Evolutionary conservation across 139 green algal species (phyloP), one percentile per base, ranked within the genome.

Genomic region (Chlorella sp.): DNA sequence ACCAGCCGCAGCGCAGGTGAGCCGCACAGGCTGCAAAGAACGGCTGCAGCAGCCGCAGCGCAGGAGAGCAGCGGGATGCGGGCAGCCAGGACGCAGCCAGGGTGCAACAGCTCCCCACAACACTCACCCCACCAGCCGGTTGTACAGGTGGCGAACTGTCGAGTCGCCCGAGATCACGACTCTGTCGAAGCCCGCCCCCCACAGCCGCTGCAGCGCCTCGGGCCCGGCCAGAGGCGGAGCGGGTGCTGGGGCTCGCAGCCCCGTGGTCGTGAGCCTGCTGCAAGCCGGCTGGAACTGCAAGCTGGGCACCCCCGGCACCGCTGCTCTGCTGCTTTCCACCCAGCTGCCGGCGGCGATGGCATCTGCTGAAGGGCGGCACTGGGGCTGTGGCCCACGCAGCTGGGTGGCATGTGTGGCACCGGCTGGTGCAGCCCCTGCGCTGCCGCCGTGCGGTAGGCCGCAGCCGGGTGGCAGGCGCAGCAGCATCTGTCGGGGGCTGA

Each of bases 91-190:
- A 78, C 14, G 20, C 41, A 60, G 7, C 4, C 41, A 28, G 3
- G 38, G 16, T 38, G 14, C 16, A 32, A 19, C 64, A 5, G 30
- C 64, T 36, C 64, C 64, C 14, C 30, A 30, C n/a, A n/a, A n/a
- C 16, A 73, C 74, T 80, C 34, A 80, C 74, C 41, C 46, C 16
- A 80, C 74, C n/a, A 80, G 74, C 16, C 48, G 74, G 74, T 80
- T 80, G 74, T 48, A 80, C 19, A 80, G 19, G 74, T 80, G 74
- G 11, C 74, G 74, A 48, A 80, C 74, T 22, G 74, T 80, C 32
- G 46, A 68, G 74, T 80, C 74, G 17, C 74, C 74, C 9, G 46
- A 44, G 17, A 80, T n/a, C 30, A 80, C 48, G 14, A 80, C 74
- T 19, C 74, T 34, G 48, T 80, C 74, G 44, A 44, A 80, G 19